phyloP scores from a whole-genome alignment of 495 filamentous ascomycete species.

The Neurospora sublineolata region DNA sequence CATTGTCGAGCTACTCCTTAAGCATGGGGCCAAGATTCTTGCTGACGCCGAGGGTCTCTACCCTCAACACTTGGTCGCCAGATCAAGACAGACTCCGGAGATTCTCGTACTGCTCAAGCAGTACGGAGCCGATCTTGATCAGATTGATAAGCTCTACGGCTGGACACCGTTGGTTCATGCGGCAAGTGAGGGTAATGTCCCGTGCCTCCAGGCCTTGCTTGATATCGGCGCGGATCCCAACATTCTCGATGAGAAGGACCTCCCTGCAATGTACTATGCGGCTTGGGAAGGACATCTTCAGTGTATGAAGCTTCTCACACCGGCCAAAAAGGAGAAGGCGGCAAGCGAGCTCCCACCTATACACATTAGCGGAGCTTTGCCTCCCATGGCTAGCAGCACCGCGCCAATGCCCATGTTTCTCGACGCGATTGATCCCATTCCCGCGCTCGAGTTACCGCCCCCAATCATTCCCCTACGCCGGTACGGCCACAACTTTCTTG shows the following conservation, averaged over 20 bases:
- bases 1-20: conserved; percentile 74
- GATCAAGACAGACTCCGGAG: conserved; percentile 70
- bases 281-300: conserved; percentile 95
- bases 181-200: conserved; percentile 88
- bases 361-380: conserved; percentile 20
- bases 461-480: conserved; percentile 89
- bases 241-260: conserved; percentile 78
- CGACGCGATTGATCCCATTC: conserved; percentile 70
- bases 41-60: conserved; percentile 93
- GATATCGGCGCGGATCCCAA: conserved; percentile 61
- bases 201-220: conserved; percentile 69
- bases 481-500: conserved; percentile 96
- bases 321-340: conserved; percentile 27
- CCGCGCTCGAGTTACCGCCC: conserved; percentile 81
- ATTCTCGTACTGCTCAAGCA: conserved; percentile 68
- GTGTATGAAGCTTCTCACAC: conserved; percentile 81
- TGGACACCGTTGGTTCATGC: conserved; percentile 97
- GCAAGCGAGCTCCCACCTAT: conserved; percentile 18
- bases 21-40: conserved; percentile 62
- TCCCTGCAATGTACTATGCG: conserved; percentile 95
- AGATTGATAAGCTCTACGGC: conserved; percentile 87
- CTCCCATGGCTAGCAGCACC: conserved; percentile 33
- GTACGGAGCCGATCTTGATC: conserved; percentile 85
- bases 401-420: conserved; percentile 53
- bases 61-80: conserved; percentile 93